A percentile compares a stretch with the other conserved stretches of the same genome.
Conservation (phyloP, 2,329 filamentous ascomycete genomes). For the Aspergillus neoniger region DNA sequence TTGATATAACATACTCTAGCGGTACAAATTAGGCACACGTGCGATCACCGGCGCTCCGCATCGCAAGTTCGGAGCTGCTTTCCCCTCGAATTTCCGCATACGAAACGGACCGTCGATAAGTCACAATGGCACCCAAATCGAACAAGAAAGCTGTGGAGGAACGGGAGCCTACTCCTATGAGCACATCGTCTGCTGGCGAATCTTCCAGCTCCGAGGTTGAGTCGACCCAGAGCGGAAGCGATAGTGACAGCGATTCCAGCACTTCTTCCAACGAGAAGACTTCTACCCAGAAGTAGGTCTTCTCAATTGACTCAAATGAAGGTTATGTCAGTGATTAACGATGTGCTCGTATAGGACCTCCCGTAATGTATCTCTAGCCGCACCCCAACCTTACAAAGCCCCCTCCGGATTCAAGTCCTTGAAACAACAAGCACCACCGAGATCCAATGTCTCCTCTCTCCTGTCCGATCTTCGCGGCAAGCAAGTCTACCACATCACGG, state of each 20-base stretch:
- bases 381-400: slow-evolving; percentile 42
- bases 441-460: slow-evolving; percentile 35
- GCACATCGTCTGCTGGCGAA: slow-evolving; percentile 16
- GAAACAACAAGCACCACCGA: slow-evolving; percentile 35
- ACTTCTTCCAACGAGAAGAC: not conserved
- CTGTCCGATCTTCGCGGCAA: slow-evolving; percentile 46
- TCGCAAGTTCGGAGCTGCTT: slow-evolving; percentile 8
- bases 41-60: slow-evolving; percentile 11
- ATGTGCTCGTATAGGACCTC: slow-evolving; percentile 6
- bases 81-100: not conserved
- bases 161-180: slow-evolving; percentile 17
- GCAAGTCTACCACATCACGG: slow-evolving; percentile 52
- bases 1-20: not conserved
- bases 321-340: not conserved
- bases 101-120: not conserved
- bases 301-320: not conserved
- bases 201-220: slow-evolving; percentile 12
- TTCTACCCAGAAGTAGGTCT: not conserved
- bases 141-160: slow-evolving; percentile 25
- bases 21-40: not conserved
- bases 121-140: slow-evolving; percentile 28
- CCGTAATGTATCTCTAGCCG: slow-evolving; percentile 24
- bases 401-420: slow-evolving; percentile 46
- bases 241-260: slow-evolving; percentile 18
- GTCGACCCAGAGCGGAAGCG: slow-evolving; percentile 15